Percentiles rank a stretch among this genome's conserved stretches.
Conservation (phyloP, 441 rosid genomes). For the Croton laevigatus region DNA sequence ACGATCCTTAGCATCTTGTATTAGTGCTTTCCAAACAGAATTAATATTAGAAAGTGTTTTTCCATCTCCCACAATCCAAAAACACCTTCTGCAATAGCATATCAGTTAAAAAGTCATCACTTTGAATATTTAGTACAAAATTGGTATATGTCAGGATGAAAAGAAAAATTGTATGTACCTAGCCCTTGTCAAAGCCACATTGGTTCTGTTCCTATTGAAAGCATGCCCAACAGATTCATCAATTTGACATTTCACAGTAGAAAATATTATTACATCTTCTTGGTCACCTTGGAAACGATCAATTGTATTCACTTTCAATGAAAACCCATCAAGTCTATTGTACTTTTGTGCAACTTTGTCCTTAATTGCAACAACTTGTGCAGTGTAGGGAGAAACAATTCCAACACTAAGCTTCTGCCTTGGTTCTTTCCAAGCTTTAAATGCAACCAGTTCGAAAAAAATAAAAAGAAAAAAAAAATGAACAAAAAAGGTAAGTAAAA, state of each 20-base stretch:
- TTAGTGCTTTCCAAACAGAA: conserved; percentile 40
- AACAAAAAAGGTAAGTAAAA: not conserved
- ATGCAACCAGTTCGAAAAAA: not conserved
- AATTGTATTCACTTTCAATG: conserved; percentile 30
- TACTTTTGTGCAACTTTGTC: conserved; percentile 28
- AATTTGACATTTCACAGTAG: conserved; percentile 34
- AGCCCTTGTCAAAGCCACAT: conserved; percentile 43
- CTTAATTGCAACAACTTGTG: conserved; percentile 35
- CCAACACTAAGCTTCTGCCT: conserved; percentile 32
- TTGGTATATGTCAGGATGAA: not conserved
- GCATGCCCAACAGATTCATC: conserved; percentile 25
- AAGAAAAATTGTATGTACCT: conserved; percentile 22
- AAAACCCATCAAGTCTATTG: conserved; percentile 21
- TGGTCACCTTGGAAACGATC: conserved; percentile 47
- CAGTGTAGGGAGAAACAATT: conserved; percentile 37
- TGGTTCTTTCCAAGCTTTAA: conserved; percentile 24
- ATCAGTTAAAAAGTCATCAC: not conserved
- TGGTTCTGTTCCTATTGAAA: conserved; percentile 27
- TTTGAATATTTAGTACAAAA: not conserved
- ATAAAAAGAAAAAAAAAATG: not conserved
- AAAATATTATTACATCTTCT: conserved; percentile 37
- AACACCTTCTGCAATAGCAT: conserved; percentile 29
- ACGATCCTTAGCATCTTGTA: conserved; percentile 39
- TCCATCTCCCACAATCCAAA: conserved; percentile 50
- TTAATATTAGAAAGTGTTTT: conserved; percentile 26